Evolutionary conservation across 1,139 yeast species (phyloP), one percentile per base, ranked within the genome.

Genomic region (Candida albicans): DNA sequence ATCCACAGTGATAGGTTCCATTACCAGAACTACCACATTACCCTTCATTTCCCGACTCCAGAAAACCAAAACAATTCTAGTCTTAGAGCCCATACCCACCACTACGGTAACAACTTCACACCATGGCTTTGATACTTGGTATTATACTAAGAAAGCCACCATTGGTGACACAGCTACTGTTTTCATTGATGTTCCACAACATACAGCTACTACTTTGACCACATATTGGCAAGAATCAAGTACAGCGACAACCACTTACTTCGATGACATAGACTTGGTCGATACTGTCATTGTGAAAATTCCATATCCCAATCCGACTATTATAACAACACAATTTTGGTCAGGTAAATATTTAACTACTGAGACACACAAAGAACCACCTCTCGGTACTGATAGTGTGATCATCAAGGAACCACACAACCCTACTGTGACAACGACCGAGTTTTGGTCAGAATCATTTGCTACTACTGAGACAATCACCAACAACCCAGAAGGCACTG

Each of bases 121-220:
- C 8, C 13, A 28, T 18, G 39, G 39, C 4, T 4, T 18, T 4
- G 11, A 26, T 6, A 36, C 39, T 14, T 28, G 33, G 8, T 25
- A 42, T 1, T 45, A 29, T 8, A 54, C 57, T 1, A 14, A 37
- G 1, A 40, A 52, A 10, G 44, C 45, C 4, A 24, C 46, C 5
- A 41, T 49, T 12, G 53, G 52, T 30, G 52, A 47, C 9, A 56
- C 56, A 11, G 62, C 48, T 8, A 51, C 59, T n/a, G 58, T 59
- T 11, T 40, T 53, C 6, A 46, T 51, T n/a, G 52, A 49, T 13
- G 47, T 46, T 5, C 63, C 63, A 7, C 41, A 35, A 32, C 41
- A 40, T n/a, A 36, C 48, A 8, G 46, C 48, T 0, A 50, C 54
- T 6, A 45, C 42, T 5, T 46, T 45, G 8, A 45, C 43, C 5